Evolutionary conservation across 441 rosid genomes (phyloP).

Genomic region (Pelargonium citronellum): DNA sequence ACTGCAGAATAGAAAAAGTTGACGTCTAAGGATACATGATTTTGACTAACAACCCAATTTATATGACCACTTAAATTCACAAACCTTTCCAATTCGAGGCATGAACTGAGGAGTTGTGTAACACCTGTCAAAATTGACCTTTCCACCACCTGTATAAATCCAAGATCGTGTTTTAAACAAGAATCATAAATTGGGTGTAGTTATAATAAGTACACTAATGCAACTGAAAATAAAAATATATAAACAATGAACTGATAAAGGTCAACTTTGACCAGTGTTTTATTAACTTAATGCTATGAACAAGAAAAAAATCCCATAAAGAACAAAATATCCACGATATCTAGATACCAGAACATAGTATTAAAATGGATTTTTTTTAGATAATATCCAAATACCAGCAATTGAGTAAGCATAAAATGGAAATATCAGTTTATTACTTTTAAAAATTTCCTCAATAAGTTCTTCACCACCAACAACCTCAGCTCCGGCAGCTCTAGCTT

Average conservation of each 20-base stretch:
- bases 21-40: neutral
- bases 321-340: neutral
- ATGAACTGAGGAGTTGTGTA: conserved; percentile 66
- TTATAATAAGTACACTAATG: neutral
- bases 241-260: neutral
- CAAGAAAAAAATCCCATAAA: neutral
- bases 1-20: conserved; percentile 34
- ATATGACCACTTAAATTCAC: conserved; percentile 14
- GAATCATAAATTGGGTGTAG: neutral
- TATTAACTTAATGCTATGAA: no score
- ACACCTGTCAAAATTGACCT: conserved; percentile 76
- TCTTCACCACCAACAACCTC: conserved; percentile 87
- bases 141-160: conserved; percentile 59
- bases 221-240: neutral
- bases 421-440: conserved; percentile 36
- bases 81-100: conserved; percentile 78
- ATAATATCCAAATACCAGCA: conserved; percentile 1
- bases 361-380: neutral
- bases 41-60: conserved; percentile 10
- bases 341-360: no score
- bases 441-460: conserved; percentile 70
- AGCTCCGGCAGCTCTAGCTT: conserved; percentile 97
- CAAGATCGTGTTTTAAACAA: conserved; percentile 10
- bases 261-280: neutral
- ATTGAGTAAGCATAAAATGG: neutral